Percentiles rank a stretch among this genome's conserved stretches.
Conservation (phyloP, 345 rosid species). For the Euphorbia peplus region DNA sequence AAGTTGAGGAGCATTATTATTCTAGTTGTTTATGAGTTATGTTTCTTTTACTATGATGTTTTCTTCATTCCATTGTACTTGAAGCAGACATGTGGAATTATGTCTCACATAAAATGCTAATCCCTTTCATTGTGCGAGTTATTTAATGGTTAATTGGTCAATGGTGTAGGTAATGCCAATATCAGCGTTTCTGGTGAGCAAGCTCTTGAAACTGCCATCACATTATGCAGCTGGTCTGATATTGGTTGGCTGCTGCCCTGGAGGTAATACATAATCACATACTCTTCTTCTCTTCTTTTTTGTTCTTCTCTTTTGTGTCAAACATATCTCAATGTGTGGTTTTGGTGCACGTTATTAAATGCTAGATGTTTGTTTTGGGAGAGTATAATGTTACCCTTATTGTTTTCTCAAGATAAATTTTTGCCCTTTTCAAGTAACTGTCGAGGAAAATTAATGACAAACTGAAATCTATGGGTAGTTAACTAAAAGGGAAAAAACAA, state of each 20-base stretch:
- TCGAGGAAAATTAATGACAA: too few relatives aligned
- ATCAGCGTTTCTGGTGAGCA: conserved; percentile 75
- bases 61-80: not conserved
- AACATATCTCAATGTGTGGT: too few relatives aligned
- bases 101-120: not conserved
- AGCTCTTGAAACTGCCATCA: conserved; percentile 73
- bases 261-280: conserved; percentile 48
- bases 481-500: too few relatives aligned
- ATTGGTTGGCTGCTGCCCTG: conserved; percentile 91
- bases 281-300: too few relatives aligned
- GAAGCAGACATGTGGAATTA: not conserved
- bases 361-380: too few relatives aligned
- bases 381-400: too few relatives aligned
- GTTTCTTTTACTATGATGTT: not conserved
- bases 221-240: conserved; percentile 93
- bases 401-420: too few relatives aligned
- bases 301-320: too few relatives aligned
- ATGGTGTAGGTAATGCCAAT: conserved; percentile 77
- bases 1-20: not conserved
- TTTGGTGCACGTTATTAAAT: too few relatives aligned
- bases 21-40: not conserved
- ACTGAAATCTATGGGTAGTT: too few relatives aligned
- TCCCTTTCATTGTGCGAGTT: too few relatives aligned
- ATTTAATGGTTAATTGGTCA: not conserved
- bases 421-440: not conserved